These are phyloP conservation scores for Lepiota venenata DNA, from an alignment of 768 basidiomycete species.

Conservation along the genomic window DNA sequence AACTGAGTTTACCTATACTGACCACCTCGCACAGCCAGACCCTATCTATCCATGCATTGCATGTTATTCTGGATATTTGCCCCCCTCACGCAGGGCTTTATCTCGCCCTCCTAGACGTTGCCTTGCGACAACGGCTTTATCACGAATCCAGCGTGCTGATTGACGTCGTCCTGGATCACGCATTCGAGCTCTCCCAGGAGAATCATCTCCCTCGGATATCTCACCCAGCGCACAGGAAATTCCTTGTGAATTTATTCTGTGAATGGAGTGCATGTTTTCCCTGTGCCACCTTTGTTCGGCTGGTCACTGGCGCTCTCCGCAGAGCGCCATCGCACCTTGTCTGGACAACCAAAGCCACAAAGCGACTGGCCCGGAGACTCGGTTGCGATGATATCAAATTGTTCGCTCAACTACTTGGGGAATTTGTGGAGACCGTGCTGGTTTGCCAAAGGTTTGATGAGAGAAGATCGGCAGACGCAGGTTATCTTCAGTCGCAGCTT, in stretches of 20 bases:
- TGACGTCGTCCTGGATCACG: constrained; percentile 33
- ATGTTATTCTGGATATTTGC: constrained; percentile 41
- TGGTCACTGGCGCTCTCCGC: constrained; percentile 28
- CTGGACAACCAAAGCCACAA: constrained; percentile 14
- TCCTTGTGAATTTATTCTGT: constrained; percentile 41
- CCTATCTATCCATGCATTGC: constrained; percentile 38
- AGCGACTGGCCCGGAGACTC: constrained; percentile 8
- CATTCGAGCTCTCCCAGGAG: constrained; percentile 27
- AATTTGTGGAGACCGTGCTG: not conserved
- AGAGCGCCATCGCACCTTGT: constrained; percentile 9
- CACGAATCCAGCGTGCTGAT: constrained; percentile 43
- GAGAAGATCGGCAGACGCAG: not conserved
- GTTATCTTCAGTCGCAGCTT: not conserved
- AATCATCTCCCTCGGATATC: constrained; percentile 20
- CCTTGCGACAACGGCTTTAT: constrained; percentile 38
- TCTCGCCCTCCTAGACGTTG: constrained; percentile 46
- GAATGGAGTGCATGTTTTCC: constrained; percentile 31
- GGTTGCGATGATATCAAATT: not conserved
- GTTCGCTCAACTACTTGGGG: not conserved
- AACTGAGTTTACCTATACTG: not conserved
- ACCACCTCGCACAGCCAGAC: not conserved
- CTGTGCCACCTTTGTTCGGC: constrained; percentile 26
- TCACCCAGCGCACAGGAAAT: constrained; percentile 43
- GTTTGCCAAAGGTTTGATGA: not conserved
- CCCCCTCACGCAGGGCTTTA: constrained; percentile 47